A percentile compares a stretch with the other conserved stretches of the same genome.
Evolutionary conservation across 148 eudicot genomes (phyloP).

Genomic region (Camellia lanceoleosa): DNA sequence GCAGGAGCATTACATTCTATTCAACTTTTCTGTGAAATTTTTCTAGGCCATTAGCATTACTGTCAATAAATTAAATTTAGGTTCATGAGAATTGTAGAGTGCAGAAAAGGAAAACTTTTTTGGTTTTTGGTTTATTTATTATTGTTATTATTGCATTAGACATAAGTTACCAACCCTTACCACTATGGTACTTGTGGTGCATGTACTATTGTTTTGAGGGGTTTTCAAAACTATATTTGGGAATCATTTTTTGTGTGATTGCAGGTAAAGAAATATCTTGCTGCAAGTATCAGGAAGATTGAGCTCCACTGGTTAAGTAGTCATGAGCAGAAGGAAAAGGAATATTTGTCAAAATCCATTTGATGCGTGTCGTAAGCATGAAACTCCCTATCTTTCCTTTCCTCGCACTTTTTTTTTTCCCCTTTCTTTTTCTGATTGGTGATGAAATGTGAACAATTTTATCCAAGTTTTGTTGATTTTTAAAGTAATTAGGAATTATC

Average conservation of each 20-base stretch:
- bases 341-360: slow-evolving; percentile 42
- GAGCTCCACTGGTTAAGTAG: slow-evolving; percentile 5
- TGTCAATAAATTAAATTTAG: too few species aligned
- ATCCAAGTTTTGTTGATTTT: not conserved
- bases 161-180: not conserved
- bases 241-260: not conserved
- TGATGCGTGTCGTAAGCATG: slow-evolving; percentile 38
- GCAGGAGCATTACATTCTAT: too few species aligned
- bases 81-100: not conserved
- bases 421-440: not conserved
- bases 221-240: not conserved
- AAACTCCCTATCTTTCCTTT: not conserved
- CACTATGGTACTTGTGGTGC: not conserved
- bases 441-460: not conserved
- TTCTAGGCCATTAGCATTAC: too few species aligned
- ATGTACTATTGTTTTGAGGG: not conserved
- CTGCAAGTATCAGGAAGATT: not conserved
- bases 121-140: not conserved
- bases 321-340: slow-evolving; percentile 43
- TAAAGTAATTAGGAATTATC: not conserved
- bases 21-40: too few species aligned
- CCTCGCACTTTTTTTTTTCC: not conserved
- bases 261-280: slow-evolving; percentile 5
- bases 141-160: not conserved
- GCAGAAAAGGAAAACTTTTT: not conserved